phyloP scores from a whole-genome alignment of 1,284 basidiomycete genomes.

The Ceratorhiza oryzae-sativae region DNA sequence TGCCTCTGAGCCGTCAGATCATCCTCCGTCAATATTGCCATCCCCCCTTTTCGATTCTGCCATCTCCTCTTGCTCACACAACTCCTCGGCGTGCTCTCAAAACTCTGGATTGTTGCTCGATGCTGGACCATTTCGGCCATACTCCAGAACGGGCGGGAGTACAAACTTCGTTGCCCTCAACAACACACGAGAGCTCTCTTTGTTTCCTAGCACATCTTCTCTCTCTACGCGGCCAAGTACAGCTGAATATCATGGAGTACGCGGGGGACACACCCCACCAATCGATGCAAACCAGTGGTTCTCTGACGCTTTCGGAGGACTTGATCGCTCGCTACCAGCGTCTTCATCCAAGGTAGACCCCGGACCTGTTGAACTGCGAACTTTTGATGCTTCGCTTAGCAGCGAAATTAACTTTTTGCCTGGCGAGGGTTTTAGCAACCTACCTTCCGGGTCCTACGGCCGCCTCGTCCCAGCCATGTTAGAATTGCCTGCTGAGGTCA shows the following conservation, averaged over 20 bases:
- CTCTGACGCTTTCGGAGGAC: not conserved
- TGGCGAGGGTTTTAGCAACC: not conserved
- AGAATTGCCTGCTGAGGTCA: too few species aligned
- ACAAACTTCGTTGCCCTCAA: not conserved
- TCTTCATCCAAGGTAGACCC: not conserved
- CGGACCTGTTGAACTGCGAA: not conserved
- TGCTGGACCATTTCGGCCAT: not conserved
- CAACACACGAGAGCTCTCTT: not conserved
- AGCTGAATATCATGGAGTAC: not conserved
- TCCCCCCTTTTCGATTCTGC: not conserved
- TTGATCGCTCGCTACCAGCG: not conserved
- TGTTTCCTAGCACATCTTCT: not conserved
- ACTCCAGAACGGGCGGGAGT: not conserved
- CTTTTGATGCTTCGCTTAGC: not conserved
- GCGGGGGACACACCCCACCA: not conserved
- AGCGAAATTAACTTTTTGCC: too few species aligned
- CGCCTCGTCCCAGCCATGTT: too few species aligned
- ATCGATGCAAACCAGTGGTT: not conserved
- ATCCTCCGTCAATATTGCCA: not conserved
- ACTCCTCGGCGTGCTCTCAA: not conserved
- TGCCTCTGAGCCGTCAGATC: not conserved
- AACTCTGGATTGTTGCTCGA: not conserved
- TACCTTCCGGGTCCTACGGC: not conserved
- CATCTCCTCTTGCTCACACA: not conserved
- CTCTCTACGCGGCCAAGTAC: not conserved